Base-by-base conservation (phyloP, 2,329 filamentous ascomycete genomes). In the Karstenula rhodostoma region DNA sequence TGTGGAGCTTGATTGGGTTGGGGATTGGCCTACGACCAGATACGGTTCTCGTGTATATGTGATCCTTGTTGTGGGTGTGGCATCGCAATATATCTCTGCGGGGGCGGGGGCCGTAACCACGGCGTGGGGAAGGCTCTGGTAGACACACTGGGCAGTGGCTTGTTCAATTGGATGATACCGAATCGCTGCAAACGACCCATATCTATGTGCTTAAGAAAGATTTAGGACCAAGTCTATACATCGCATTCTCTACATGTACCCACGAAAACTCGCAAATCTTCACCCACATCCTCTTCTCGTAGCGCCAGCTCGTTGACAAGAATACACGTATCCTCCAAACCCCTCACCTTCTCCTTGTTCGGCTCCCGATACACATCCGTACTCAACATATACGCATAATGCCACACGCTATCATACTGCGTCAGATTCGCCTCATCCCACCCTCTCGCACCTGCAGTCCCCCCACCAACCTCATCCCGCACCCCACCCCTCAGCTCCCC, bases 381-480 rank as follows among this genome's bases (percentile, higher is more conserved):
- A 49, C 47, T 49, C 15, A 49, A 13, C 47, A 49, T 49, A 22
- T 49, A 49, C 47, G 47, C 47, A n/a, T 19, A 33, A 32, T 49
- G 27, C 47, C 47, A 33, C 17, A 33, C 47, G 8, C 47, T 49
- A 22, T 49, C 47, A 33, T 33, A 49, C 15, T 49, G 47, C 47
- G 29, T 33, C 27, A 33, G n/a, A 4, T 29, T 33, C 25, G 17
- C 17, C n/a, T 49, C 47, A 33, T 49, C 47, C 27, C 47, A 49
- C 27, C 47, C 44, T 5, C 44, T 23, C 7, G 19, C 44, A 10
- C 6, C 17, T n/a, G n/a, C n/a, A n/a, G n/a, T n/a, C 48, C 23
- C 32, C 23, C 32, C 32, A 2, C 12, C 32, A 8, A 8, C 44
- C 42, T 23, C 7, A 29, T 47, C 43, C 2, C 25, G 7, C 47